Conservation (phyloP, 1,284 basidiomycete species). For the Meira miltonrushii region DNA sequence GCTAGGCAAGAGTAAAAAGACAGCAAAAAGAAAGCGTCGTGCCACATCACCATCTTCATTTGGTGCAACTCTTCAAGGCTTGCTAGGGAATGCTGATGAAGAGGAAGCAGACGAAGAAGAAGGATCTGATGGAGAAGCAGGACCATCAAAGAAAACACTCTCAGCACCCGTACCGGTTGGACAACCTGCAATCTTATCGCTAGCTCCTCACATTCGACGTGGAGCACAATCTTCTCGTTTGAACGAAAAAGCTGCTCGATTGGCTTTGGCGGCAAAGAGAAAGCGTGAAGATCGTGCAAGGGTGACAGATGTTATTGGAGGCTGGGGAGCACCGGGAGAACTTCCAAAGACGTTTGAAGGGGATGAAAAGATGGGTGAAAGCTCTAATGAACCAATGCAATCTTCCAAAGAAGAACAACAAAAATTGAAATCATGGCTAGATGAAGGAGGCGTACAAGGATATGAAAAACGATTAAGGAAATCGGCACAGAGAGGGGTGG, state of each 20-base stretch:
- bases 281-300: slow-evolving; percentile 41
- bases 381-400: slow-evolving; percentile 9
- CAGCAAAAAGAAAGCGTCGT: slow-evolving; percentile 1
- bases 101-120: slow-evolving; percentile 2
- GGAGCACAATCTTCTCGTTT: slow-evolving; percentile 37
- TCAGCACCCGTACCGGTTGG: neutral
- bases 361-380: slow-evolving; percentile 22
- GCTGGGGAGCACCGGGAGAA: slow-evolving; percentile 47
- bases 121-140: neutral
- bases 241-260: slow-evolving; percentile 42
- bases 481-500: slow-evolving; percentile 49
- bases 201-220: slow-evolving; percentile 44
- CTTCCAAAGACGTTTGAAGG: slow-evolving; percentile 30
- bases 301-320: slow-evolving; percentile 48
- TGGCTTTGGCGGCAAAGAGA: slow-evolving; percentile 39
- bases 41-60: slow-evolving; percentile 4
- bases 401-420: slow-evolving; percentile 2
- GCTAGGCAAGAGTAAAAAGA: slow-evolving; percentile 2
- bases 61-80: neutral
- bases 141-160: neutral
- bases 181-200: slow-evolving; percentile 37
- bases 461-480: slow-evolving; percentile 47
- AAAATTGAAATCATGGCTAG: slow-evolving; percentile 19
- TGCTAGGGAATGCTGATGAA: slow-evolving; percentile 2
- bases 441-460: slow-evolving; percentile 37